Evolutionary conservation across 768 basidiomycete genomes (phyloP), one percentile per base, ranked within the genome.

Genomic region (Mrakia gelida): DNA sequence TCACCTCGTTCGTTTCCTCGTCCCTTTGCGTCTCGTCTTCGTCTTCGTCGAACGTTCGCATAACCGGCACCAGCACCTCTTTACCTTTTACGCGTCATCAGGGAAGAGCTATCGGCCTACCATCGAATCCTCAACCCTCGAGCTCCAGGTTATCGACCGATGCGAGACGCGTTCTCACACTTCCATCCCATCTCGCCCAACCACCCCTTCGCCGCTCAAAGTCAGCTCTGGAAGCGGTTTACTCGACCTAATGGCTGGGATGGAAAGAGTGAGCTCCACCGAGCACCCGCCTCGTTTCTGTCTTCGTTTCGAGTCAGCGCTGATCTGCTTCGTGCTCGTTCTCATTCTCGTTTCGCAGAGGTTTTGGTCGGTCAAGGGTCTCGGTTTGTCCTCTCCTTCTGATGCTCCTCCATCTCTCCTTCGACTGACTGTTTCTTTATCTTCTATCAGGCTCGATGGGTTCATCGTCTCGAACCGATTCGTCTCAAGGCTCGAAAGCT

Each of bases 401-500:
- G 23, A 11, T 5, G 2, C 63, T 30, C 38, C 38, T 38, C 38
- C 38, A 38, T 38, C 38, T 38, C 4, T 30, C 28, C 16, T n/a
- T 32, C 18, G 28, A 32, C 63, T 65, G 63, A 65, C 28, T 30
- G 2, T 18, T 18, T 3, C 30, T 28, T 8, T 41, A 7, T 38
- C 32, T 9, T 41, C 3, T 63, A 2, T 7, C 65, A 67, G 65
- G 16, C 65, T 67, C 34, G 65, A 67, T n/a, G 38, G 32, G 3
- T 67, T 67, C 32, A 67, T 67, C 65, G 65, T 67, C 32, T 67
- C 65, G 34, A 67, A 67, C 18, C 65, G 65, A 0, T 67, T 67
- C 38, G 21, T 67, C 28, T 34, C 28, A 23, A 30, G 65, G 8
- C 21, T 67, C 34, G 32, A 67, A n/a, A 67, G 65, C 65, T 30